These are phyloP conservation scores for Coemansia sp. DNA, from an alignment of 371 early-diverging fungal species.

Conservation along the genomic window DNA sequence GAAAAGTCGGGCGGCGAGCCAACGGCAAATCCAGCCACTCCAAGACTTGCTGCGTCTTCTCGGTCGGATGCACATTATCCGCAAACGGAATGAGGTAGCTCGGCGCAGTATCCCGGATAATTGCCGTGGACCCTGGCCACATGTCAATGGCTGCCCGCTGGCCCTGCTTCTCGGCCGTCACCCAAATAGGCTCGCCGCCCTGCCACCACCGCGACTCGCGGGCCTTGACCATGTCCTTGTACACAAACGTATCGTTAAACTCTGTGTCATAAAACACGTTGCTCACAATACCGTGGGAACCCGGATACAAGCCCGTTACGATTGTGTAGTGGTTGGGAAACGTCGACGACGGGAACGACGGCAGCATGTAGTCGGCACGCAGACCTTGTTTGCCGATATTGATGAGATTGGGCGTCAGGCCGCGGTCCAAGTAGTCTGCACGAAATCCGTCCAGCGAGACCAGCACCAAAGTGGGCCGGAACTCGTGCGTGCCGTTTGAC, in stretches of 20 bases:
- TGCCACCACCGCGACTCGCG: slow-evolving; percentile 73
- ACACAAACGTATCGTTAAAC: slow-evolving; percentile 73
- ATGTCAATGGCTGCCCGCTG: slow-evolving; percentile 71
- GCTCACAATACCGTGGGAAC: slow-evolving; percentile 89
- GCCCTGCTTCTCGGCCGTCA: slow-evolving; percentile 71
- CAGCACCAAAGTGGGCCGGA: slow-evolving; percentile 77
- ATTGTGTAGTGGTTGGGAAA: slow-evolving; percentile 95
- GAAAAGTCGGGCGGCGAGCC: slow-evolving; percentile 69
- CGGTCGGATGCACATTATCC: slow-evolving; percentile 51
- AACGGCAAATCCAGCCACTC: slow-evolving; percentile 77
- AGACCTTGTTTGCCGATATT: slow-evolving; percentile 58
- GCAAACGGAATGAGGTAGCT: slow-evolving; percentile 67
- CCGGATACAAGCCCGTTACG: slow-evolving; percentile 89
- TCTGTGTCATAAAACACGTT: slow-evolving; percentile 84
- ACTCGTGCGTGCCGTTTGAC: slow-evolving; percentile 68
- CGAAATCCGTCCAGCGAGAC: slow-evolving; percentile 92
- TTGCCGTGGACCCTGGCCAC: slow-evolving; percentile 86
- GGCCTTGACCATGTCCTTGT: slow-evolving; percentile 59
- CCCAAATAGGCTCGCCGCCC: slow-evolving; percentile 93
- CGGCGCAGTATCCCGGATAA: slow-evolving; percentile 59
- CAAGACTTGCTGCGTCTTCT: slow-evolving; percentile 66
- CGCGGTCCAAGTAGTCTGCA: slow-evolving; percentile 76
- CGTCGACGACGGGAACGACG: slow-evolving; percentile 63
- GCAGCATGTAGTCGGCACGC: slow-evolving; percentile 52
- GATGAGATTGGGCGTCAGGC: slow-evolving; percentile 68